A percentile compares a stretch with the other conserved stretches of the same genome.
Conservation (phyloP, 805 yeast species). For the Komagataella pastoris region DNA sequence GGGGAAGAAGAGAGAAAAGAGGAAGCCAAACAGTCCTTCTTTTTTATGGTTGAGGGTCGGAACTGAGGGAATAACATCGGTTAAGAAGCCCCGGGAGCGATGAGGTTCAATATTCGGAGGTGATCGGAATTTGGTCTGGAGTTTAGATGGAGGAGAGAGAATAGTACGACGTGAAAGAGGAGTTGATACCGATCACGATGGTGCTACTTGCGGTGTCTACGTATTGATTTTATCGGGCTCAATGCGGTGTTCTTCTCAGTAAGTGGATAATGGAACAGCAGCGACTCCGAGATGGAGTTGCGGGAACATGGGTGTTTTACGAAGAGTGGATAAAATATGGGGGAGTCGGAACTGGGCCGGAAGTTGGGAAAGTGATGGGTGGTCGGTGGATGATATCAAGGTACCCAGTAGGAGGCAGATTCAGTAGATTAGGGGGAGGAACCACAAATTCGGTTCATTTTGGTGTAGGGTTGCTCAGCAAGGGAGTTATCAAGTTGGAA, state of each 20-base stretch:
- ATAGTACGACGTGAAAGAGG: too few relatives aligned
- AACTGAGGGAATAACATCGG: not conserved
- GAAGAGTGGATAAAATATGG: not conserved
- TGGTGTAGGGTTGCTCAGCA: not conserved
- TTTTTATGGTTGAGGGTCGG: not conserved
- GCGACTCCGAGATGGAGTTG: not conserved
- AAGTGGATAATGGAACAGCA: not conserved
- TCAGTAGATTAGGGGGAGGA: not conserved
- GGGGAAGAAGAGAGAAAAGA: not conserved
- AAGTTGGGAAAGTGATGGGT: not conserved
- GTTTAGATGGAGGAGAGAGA: not conserved
- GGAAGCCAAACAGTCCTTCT: not conserved
- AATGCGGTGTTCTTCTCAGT: not conserved
- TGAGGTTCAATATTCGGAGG: not conserved
- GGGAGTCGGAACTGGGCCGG: not conserved
- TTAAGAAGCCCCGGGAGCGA: not conserved
- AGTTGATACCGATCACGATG: not conserved
- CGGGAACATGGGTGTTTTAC: not conserved
- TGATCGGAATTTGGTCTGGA: not conserved
- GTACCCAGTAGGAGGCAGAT: not conserved
- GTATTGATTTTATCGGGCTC: not conserved
- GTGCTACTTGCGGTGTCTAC: too few relatives aligned
- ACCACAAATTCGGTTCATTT: too few relatives aligned
- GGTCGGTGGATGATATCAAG: not conserved
- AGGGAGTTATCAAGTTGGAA: not conserved